Percentiles rank a stretch among this genome's conserved stretches.
phyloP scores from a whole-genome alignment of 108 stramenopile genomes.

The Conticribra guillardii region DNA sequence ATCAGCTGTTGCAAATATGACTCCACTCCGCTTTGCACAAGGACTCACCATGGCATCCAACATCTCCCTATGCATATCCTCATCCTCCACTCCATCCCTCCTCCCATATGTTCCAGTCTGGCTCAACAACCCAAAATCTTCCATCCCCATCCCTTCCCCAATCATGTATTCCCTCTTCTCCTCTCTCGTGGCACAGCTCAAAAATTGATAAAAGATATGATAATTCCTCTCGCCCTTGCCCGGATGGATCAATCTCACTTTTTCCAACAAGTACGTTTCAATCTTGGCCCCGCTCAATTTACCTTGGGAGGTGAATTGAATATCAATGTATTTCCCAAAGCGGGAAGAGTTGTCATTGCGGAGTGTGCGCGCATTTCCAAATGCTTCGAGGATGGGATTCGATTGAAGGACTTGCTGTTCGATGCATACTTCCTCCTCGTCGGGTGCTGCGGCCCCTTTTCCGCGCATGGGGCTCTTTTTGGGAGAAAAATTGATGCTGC shows the following conservation, averaged over 20 bases:
- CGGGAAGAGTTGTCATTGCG: constrained; percentile 96
- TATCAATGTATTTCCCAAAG: constrained; percentile 88
- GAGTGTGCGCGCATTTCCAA: constrained; percentile 96
- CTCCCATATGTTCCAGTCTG: constrained; percentile 81
- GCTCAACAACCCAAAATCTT: constrained; percentile 70
- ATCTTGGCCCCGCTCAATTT: constrained; percentile 86
- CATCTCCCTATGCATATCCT: constrained; percentile 81
- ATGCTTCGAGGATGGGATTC: constrained; percentile 97
- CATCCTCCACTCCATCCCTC: constrained; percentile 86
- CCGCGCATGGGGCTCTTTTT: constrained; percentile 8
- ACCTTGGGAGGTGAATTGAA: constrained; percentile 77
- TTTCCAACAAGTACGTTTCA: constrained; percentile 96
- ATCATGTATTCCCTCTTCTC: constrained; percentile 61
- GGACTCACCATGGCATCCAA: constrained; percentile 85
- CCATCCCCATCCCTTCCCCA: constrained; percentile 39
- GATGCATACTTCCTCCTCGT: constrained; percentile 59
- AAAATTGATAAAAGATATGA: constrained; percentile 93
- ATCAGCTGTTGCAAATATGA: neutral
- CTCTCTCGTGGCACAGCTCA: constrained; percentile 59
- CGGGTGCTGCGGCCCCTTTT: neutral
- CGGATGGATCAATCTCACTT: constrained; percentile 86
- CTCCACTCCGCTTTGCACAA: neutral
- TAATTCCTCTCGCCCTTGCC: constrained; percentile 84
- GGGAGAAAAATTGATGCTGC: neutral
- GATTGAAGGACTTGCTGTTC: constrained; percentile 92